A percentile compares a stretch with the other conserved stretches of the same genome.
phyloP scores from a whole-genome alignment of 2,329 filamentous ascomycete species.

The Pyricularia sp. region DNA sequence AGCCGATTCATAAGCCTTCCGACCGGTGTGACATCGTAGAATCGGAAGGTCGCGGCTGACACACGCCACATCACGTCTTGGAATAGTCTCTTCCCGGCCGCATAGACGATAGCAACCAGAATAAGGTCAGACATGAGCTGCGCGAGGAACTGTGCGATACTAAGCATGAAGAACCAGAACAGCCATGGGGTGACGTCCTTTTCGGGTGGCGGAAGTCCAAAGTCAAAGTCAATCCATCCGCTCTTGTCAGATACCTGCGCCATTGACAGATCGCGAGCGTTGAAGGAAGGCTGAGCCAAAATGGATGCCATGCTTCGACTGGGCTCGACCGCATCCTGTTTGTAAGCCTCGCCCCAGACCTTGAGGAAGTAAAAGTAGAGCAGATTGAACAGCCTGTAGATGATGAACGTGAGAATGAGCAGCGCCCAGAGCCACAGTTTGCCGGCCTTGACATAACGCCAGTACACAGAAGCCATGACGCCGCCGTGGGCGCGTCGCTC shows the following conservation, averaged over 20 bases:
- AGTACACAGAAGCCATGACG: slow-evolving; percentile 69
- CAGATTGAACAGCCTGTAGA: slow-evolving; percentile 57
- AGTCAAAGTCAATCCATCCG: slow-evolving; percentile 17
- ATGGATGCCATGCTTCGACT: background rate
- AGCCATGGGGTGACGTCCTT: slow-evolving; percentile 68
- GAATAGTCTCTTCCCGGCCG: slow-evolving; percentile 69
- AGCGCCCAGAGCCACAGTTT: slow-evolving; percentile 63
- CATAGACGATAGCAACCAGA: slow-evolving; percentile 70
- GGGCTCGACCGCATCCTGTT: slow-evolving; percentile 3
- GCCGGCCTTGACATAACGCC: slow-evolving; percentile 77
- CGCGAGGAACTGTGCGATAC: slow-evolving; percentile 46
- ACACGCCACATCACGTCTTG: slow-evolving; percentile 62
- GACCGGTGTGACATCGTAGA: slow-evolving; percentile 83
- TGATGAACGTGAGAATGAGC: slow-evolving; percentile 51
- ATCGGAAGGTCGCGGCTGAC: slow-evolving; percentile 74
- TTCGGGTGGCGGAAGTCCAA: slow-evolving; percentile 54
- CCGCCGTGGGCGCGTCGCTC: slow-evolving; percentile 66
- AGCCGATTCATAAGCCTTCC: slow-evolving; percentile 87
- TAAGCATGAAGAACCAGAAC: slow-evolving; percentile 58
- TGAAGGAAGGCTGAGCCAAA: background rate
- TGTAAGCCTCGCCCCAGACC: slow-evolving; percentile 74
- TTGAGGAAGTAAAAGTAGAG: slow-evolving; percentile 75
- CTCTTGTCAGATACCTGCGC: background rate
- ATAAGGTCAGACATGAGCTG: slow-evolving; percentile 55
- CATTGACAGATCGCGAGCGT: background rate